Evolutionary conservation across 73 alveolate genomes (phyloP), one percentile per base, ranked within the genome.

Genomic region (Diophrys sp.): DNA sequence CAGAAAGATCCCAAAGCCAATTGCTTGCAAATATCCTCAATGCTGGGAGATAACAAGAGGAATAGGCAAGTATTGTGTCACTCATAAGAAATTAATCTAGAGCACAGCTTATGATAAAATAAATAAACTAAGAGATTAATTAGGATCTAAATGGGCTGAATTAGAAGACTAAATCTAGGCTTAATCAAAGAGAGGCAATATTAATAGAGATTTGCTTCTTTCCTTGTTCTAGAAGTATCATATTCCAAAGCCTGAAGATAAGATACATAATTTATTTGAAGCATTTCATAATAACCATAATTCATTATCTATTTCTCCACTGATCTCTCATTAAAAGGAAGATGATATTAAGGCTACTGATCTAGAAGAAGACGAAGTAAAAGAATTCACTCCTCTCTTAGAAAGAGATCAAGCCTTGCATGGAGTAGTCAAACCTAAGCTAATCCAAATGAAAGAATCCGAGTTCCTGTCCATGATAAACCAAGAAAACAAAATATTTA

Each of bases 1-100:
- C 23, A 71, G 56, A 14, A 30, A 56, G 66, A 79, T 71, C 14
- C 85, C 69, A 31, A 85, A 85, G 55, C 31, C 71, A 18, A 54
- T 79, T 1, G 73, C 84, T 24, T 85, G 93, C 32, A 18, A 72
- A 1, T 85, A 75, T 66, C 81, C 71, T 33, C 71, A 79, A 23
- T 85, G 93, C 77, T 85, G 93, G 93, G 93, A 85, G 44, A 85
- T 71, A 32, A 85, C 85, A 5, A 57, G 23, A 1, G 85, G 85
- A n/a, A 27, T 77, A 0, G 78, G 78, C 1, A 66, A 54, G 0
- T 77, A 66, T 71, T 77, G 85, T n/a, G 76, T 62, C 11, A n/a
- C 67, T 23, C 85, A 77, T 55, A 77, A n/a, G 0, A 57, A 70
- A 18, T 54, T 77, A 0, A 33, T 77, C 55, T 73, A 33, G 29